Conservation (phyloP, 177 flowering plant species). For the Vitis hybrid region DNA sequence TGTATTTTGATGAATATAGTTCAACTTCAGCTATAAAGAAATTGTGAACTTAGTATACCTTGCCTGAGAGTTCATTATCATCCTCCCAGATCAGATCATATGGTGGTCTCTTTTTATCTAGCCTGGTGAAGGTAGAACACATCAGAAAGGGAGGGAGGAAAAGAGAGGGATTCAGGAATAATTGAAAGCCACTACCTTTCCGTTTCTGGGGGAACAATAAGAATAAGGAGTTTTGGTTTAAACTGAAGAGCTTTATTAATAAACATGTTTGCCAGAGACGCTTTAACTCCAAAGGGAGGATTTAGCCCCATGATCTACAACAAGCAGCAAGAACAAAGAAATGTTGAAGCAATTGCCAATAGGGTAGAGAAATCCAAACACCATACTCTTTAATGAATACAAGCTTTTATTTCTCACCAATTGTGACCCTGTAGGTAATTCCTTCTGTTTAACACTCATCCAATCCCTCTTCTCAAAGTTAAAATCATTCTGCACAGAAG, state of each 20-base stretch:
- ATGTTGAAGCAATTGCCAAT: neutral
- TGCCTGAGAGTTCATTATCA: conserved; percentile 49
- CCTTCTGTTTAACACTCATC: conserved; percentile 58
- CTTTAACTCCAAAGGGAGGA: conserved; percentile 89
- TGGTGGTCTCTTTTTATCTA: conserved; percentile 44
- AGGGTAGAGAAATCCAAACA: neutral
- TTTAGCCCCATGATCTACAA: conserved; percentile 83
- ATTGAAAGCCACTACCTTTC: conserved; percentile 43
- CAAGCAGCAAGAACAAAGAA: conserved; percentile 12
- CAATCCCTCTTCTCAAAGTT: conserved; percentile 82
- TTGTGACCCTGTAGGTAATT: conserved; percentile 66
- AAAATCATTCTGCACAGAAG: conserved; percentile 61
- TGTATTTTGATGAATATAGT: neutral
- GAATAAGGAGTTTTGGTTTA: conserved; percentile 81
- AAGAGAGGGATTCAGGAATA: conserved; percentile 10
- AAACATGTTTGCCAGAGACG: conserved; percentile 71
- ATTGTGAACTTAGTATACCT: conserved; percentile 36
- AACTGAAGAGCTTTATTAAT: conserved; percentile 85
- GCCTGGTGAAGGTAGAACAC: conserved; percentile 30
- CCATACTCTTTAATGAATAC: neutral
- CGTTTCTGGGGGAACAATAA: conserved; percentile 83
- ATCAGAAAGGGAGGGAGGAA: neutral
- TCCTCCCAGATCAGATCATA: conserved; percentile 91
- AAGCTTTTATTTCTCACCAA: conserved; percentile 47
- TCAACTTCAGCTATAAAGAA: neutral